Conservation (phyloP, 2,329 filamentous ascomycete species). For the Nothophaeocryptopus gaeumannii region DNA sequence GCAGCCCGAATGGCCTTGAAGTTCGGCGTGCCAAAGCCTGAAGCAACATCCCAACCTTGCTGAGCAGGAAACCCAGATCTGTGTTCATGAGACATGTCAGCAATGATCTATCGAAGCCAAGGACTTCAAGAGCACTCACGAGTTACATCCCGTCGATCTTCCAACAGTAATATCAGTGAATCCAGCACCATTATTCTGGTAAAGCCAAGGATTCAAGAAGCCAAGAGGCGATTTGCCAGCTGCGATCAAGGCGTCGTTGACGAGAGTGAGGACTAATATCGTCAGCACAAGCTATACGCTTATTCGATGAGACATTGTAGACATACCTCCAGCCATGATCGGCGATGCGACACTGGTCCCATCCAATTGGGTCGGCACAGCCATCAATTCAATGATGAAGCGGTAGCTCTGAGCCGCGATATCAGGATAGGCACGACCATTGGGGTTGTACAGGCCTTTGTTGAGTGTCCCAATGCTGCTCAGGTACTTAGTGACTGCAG, state of each 20-base stretch:
- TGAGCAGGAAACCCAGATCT: constrained; percentile 24
- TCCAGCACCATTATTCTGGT: constrained; percentile 46
- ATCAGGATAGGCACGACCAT: constrained; percentile 47
- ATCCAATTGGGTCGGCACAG: constrained; percentile 45
- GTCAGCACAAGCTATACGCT: too few relatives aligned
- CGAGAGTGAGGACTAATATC: constrained; percentile 46
- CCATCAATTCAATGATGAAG: constrained; percentile 46
- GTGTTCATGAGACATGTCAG: neutral
- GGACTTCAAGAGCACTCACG: neutral
- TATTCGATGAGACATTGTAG: too few relatives aligned
- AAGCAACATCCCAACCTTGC: constrained; percentile 28
- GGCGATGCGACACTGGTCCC: constrained; percentile 57
- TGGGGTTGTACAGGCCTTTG: constrained; percentile 43
- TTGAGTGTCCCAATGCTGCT: constrained; percentile 38
- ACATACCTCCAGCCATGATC: constrained; percentile 49
- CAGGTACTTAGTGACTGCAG: constrained; percentile 41
- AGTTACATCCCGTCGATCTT: constrained; percentile 38
- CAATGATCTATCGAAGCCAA: neutral
- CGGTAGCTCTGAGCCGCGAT: constrained; percentile 52
- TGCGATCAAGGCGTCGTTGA: constrained; percentile 60
- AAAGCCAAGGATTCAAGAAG: constrained; percentile 62
- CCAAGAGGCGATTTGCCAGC: constrained; percentile 52
- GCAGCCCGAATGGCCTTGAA: constrained; percentile 21
- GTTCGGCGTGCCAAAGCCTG: constrained; percentile 28
- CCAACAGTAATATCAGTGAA: constrained; percentile 51